Base-by-base conservation (phyloP, 2,329 filamentous ascomycete species). In the Aureobasidium melanogenum region DNA sequence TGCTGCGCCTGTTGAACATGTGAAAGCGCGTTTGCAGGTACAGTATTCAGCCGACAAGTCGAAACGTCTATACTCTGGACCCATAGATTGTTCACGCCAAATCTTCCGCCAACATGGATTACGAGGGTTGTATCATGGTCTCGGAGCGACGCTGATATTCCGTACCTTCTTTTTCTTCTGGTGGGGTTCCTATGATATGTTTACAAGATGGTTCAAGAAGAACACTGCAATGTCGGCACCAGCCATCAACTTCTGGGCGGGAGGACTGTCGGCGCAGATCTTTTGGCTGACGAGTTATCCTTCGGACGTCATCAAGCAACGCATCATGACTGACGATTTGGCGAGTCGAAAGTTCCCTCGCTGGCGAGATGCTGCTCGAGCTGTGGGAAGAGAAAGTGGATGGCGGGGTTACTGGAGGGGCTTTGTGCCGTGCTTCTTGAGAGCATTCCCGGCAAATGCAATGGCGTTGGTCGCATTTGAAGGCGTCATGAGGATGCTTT, bases 211-310 rank as follows among this genome's bases (percentile, higher is more conserved):
- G 63, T 78, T 97, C 70, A 79, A 83, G 60, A 74, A 83, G 19
- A 79, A 85, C 68, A 96, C 92, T 2, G 75, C 68, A 14, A 77
- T 97, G 59, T 88, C 88, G 59, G 84, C 85, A 0, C 91, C 94
- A 0, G 86, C 86, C 1, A 81, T 97, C 70, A 97, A 97, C 72
- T 99, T 99, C 78, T 97, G 93, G 93, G 93, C 94, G 0, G 94
- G 94, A 3, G 94, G 94, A 0, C 77, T 97, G 56, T 92, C 88
- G 51, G 94, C 94, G 0, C 94, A 99, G 78, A 77, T 96, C 17
- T 99, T 97, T 72, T 99, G 94, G 94, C 74, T 96, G 46, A 90
- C 88, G 19, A 89, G 88, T 65, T 97, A 97, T 71, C 93, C 94
- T 1, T 89, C 85, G 51, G 93, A 97, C 72, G 89, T 97, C 24